These are phyloP conservation scores for Kluyveromyces wickerhamii DNA, from an alignment of 805 yeast genomes.

Conservation along the genomic window DNA sequence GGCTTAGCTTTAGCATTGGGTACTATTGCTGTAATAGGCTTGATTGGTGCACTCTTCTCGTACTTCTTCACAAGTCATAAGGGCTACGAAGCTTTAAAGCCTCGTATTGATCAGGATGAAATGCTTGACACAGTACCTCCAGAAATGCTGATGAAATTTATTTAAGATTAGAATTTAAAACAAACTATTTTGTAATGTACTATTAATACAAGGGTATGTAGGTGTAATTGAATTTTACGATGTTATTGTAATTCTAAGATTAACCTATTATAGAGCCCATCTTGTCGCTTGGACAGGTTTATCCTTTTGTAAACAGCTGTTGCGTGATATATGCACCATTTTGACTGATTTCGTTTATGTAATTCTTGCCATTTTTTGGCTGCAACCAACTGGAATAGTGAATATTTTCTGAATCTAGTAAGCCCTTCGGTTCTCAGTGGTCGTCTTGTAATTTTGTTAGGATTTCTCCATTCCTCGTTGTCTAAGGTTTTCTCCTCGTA, in stretches of 20 bases:
- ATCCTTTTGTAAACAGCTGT: constrained; percentile 1
- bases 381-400: constrained; percentile 69
- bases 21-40: constrained; percentile 36
- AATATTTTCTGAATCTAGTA: constrained; percentile 62
- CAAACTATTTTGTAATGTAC: constrained; percentile 6
- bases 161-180: constrained; percentile 9
- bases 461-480: constrained; percentile 12
- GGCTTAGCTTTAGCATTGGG: constrained; percentile 61
- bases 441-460: constrained; percentile 28
- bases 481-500: constrained; percentile 1
- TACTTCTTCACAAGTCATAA: constrained; percentile 32
- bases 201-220: not conserved
- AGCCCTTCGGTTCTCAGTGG: constrained; percentile 41
- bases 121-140: constrained; percentile 61
- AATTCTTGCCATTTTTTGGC: constrained; percentile 59
- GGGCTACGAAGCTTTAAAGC: constrained; percentile 39
- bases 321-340: constrained; percentile 20
- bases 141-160: constrained; percentile 37
- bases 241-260: not conserved
- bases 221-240: not conserved
- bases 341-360: constrained; percentile 26
- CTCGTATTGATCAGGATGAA: constrained; percentile 52
- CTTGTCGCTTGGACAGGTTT: not conserved
- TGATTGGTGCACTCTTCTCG: constrained; percentile 30
- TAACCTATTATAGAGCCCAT: not conserved